A percentile compares a stretch with the other conserved stretches of the same genome.
Conservation (phyloP, 352 stramenopile genomes). For the Globisporangium iwayamae region DNA sequence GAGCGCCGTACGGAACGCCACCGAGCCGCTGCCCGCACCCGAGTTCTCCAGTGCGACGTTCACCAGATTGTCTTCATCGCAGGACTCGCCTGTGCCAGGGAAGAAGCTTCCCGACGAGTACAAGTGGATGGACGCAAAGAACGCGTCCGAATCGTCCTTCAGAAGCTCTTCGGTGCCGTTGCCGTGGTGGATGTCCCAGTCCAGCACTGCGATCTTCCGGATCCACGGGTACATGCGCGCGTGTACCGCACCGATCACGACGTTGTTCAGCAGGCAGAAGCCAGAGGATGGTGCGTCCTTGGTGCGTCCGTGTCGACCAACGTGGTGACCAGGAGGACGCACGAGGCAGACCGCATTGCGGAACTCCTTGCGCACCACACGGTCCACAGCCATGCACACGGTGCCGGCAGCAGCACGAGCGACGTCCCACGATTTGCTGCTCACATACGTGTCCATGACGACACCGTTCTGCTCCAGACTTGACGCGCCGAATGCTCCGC, state of each 20-base stretch:
- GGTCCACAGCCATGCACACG: constrained; percentile 77
- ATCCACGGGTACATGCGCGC: constrained; percentile 91
- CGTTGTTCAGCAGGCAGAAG: constrained; percentile 99
- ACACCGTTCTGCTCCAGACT: constrained; percentile 62
- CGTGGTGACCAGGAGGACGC: constrained; percentile 92
- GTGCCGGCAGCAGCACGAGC: constrained; percentile 74
- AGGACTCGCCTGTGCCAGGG: constrained; percentile 67
- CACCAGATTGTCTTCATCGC: constrained; percentile 51
- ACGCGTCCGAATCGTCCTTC: constrained; percentile 72
- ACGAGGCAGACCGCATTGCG: constrained; percentile 86
- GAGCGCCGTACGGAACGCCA: constrained; percentile 62
- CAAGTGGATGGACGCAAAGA: constrained; percentile 83
- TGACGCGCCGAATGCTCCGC: constrained; percentile 66
- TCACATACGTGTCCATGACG: constrained; percentile 84
- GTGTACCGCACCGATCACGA: constrained; percentile 97
- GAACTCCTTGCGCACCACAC: constrained; percentile 74
- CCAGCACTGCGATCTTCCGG: constrained; percentile 93
- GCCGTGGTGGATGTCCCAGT: constrained; percentile 99
- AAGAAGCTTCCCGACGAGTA: constrained; percentile 78
- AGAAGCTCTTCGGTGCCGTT: constrained; percentile 97
- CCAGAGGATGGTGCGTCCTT: constrained; percentile 79
- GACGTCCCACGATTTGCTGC: constrained; percentile 82
- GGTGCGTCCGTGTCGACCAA: constrained; percentile 71
- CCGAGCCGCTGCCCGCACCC: constrained; percentile 57
- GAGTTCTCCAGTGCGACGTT: constrained; percentile 80